Evolutionary conservation across 805 yeast genomes (phyloP), one percentile per base, ranked within the genome.

Genomic region (Candida odintsovae): DNA sequence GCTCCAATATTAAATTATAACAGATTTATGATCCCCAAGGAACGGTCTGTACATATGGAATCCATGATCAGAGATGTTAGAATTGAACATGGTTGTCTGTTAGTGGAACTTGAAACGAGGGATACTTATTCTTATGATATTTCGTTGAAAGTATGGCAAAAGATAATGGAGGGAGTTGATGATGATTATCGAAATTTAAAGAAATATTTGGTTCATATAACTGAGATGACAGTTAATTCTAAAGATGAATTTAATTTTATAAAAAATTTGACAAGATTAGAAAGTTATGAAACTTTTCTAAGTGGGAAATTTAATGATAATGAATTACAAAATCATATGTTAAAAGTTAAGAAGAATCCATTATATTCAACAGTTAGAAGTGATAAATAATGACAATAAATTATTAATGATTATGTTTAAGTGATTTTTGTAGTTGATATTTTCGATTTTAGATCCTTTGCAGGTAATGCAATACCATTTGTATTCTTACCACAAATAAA

Each of bases 401-500:
- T 25, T 11, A 25, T 25, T 25, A 7, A 25, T 25, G 28, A 25
- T 10, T 25, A 25, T 25, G 11, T 6, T 25, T 6, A 25, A n/a
- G n/a, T n/a, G n/a, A n/a, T n/a, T 7, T 25, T 13, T 25, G 39
- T 26, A 22, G 21, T 26, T 37, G n/a, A 37, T 3, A 33, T 36
- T 45, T 21, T 38, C n/a, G 25, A 54, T 20, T 62, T 65, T 42
- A 70, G 48, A 31, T 70, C 61, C 47, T 66, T 70, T 9, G 83
- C 80, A 1, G 85, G 82, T 33, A 69, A 66, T 16, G 78, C 82
- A 3, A 72, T 68, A 0, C 90, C 89, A 26, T 76, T 68, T 0
- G 90, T 83, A 36, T 82, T 80, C 38, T 68, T 62, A 4, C 73
- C 75, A 59, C 94, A 86, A 3, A 81, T 71, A 36, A 66, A 65